These are phyloP conservation scores for Dipteronia sinensis DNA, from an alignment of 345 rosid species.

Conservation along the genomic window DNA sequence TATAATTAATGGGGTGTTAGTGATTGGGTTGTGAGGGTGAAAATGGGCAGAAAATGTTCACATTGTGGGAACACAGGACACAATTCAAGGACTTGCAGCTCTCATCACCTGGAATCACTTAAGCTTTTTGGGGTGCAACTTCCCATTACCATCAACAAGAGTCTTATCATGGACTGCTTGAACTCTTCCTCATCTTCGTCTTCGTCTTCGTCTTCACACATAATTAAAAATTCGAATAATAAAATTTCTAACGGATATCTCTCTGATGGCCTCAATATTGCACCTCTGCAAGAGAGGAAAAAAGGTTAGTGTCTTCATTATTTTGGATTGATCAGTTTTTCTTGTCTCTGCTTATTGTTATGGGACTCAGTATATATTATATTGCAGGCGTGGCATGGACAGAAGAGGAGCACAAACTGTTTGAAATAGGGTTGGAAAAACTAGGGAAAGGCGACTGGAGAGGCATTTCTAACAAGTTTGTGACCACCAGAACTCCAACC, in stretches of 20 bases:
- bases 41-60: conserved; percentile 45
- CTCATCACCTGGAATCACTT: conserved; percentile 4
- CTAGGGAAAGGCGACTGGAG: conserved; percentile 46
- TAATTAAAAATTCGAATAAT: not conserved
- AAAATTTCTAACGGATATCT: conserved; percentile 18
- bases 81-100: conserved; percentile 39
- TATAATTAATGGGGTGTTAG: not conserved
- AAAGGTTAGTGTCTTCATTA: conserved; percentile 23
- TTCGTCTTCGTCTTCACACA: not conserved
- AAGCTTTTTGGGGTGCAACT: conserved; percentile 33
- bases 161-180: conserved; percentile 26
- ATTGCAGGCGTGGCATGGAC: conserved; percentile 38
- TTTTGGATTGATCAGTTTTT: not conserved
- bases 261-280: conserved; percentile 24
- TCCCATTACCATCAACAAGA: conserved; percentile 17
- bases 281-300: conserved; percentile 25
- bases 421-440: conserved; percentile 33
- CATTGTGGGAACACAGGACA: conserved; percentile 41
- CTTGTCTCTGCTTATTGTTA: not conserved
- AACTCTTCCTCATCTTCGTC: not conserved
- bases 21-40: conserved; percentile 4
- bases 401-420: conserved; percentile 35
- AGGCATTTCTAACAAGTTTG: conserved; percentile 39
- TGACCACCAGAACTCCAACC: conserved; percentile 41
- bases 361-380: too few relatives aligned